Base-by-base conservation (phyloP, 78 protist species). In the Protostelium mycophagum region DNA sequence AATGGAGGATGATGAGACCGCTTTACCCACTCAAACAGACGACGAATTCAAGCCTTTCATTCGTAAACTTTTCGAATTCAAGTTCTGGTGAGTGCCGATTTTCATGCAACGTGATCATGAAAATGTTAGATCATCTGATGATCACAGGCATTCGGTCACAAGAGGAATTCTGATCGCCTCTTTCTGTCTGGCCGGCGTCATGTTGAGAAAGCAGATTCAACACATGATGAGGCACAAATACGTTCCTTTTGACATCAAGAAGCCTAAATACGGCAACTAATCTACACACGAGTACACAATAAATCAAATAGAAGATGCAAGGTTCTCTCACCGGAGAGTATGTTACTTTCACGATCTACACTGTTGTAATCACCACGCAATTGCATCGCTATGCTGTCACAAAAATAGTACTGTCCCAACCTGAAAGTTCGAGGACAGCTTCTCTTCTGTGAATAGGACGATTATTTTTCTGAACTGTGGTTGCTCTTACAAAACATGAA, bases 181-280 rank as follows among this genome's bases (percentile, higher is more conserved):
- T 63, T 36, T 97, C 85, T 35, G 94, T 10, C 91, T 98, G 29
- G 86, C 90, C 31, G 34, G 84, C 0, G 85, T 96, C 35, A 96
- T 98, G 25, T 95, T 97, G 97, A 96, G 92, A 85, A 63, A 88
- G 34, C 98, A 96, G 87, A 97, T 98, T 36, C 85, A 73, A 88
- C 98, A 98, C 92, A 98, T 98, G 99, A 88, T 97, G 89, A 97
- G 95, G 86, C 92, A 97, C 92, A 86, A 87, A 85, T 98, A 98
- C 63, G 73, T 98, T 35, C 99, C 99, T 34, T 97, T 91, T 83
- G 73, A 51, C 16, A 51, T 51, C 73, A 51, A 51, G 73, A 51
- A 51, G 73, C 73, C 73, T 25, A 51, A 51, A 16, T 51, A 51
- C 73, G 73, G 73, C 73, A 51, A 51, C 73, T 16, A 51, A 51